These are phyloP conservation scores for Gossypium sturtianum DNA, from an alignment of 345 rosid species.

Conservation along the genomic window DNA sequence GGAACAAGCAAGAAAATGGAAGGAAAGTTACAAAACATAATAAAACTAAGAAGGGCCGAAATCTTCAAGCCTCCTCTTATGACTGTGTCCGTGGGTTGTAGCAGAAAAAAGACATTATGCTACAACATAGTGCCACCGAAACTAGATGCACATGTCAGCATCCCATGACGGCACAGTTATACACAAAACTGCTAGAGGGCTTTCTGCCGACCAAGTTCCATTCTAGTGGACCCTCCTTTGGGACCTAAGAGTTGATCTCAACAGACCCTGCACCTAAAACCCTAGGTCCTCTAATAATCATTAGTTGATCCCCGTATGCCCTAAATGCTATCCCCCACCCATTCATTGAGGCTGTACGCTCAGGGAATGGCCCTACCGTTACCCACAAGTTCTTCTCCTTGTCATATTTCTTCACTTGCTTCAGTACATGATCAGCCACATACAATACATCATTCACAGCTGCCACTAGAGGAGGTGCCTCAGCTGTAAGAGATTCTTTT, in stretches of 20 bases:
- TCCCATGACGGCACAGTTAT: conserved; percentile 80
- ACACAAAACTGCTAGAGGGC: conserved; percentile 53
- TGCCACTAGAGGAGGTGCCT: conserved; percentile 77
- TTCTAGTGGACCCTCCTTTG: conserved; percentile 42
- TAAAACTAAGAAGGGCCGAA: conserved; percentile 5
- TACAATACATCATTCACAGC: conserved; percentile 69
- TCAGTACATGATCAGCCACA: conserved; percentile 53
- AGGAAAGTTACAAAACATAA: conserved; percentile 5
- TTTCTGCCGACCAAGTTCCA: conserved; percentile 59
- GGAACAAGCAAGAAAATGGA: not conserved
- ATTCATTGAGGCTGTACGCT: conserved; percentile 40
- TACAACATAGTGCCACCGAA: conserved; percentile 10
- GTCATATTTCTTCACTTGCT: conserved; percentile 54
- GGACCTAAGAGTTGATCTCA: conserved; percentile 69
- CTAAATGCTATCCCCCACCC: conserved; percentile 88
- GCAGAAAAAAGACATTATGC: no score
- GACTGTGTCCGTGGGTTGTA: not conserved
- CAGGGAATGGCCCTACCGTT: conserved; percentile 51
- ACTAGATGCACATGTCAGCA: conserved; percentile 38
- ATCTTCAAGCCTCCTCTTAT: conserved; percentile 9
- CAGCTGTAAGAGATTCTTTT: conserved; percentile 24
- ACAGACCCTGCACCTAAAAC: conserved; percentile 36
- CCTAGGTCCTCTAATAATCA: conserved; percentile 61
- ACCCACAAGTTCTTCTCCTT: conserved; percentile 47
- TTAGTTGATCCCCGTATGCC: conserved; percentile 61